A percentile compares a stretch with the other conserved stretches of the same genome.
Conservation (phyloP, 2,329 filamentous ascomycete genomes). For the Bipolaris victoriae region DNA sequence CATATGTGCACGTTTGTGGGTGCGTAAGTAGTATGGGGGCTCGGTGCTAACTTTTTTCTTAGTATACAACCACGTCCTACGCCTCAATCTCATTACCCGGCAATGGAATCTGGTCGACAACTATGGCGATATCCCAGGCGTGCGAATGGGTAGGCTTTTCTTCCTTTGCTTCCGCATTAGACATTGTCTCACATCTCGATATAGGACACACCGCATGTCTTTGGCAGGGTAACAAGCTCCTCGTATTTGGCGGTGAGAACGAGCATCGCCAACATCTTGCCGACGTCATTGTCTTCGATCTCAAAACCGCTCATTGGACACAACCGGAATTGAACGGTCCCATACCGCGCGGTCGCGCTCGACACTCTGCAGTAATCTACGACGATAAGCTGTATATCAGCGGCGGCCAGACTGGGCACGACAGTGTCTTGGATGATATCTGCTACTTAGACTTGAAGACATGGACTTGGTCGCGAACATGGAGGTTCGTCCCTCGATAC, state of each 20-base stretch:
- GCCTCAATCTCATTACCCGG: conserved; percentile 82
- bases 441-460: conserved; percentile 97
- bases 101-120: conserved; percentile 98
- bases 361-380: conserved; percentile 91
- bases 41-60: conserved; percentile 10
- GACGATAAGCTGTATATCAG: conserved; percentile 97
- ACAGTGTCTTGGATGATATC: conserved; percentile 93
- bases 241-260: conserved; percentile 97
- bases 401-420: conserved; percentile 92
- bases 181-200: conserved; percentile 18
- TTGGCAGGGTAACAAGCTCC: conserved; percentile 91
- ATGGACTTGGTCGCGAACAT: conserved; percentile 94
- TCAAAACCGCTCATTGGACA: conserved; percentile 93
- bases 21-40: not conserved
- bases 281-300: conserved; percentile 93
- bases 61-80: conserved; percentile 96
- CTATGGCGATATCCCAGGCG: conserved; percentile 96
- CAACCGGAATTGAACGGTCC: conserved; percentile 86
- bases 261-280: conserved; percentile 95
- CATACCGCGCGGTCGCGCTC: conserved; percentile 85
- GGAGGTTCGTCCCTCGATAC: conserved; percentile 93
- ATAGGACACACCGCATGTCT: conserved; percentile 91
- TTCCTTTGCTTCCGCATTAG: not conserved
- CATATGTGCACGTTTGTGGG: not conserved
- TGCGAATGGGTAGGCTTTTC: conserved; percentile 79